Percentiles rank a stretch among this genome's conserved stretches.
Conservation (phyloP, 2,329 filamentous ascomycete species). For the Myriosclerotinia scirpicola region DNA sequence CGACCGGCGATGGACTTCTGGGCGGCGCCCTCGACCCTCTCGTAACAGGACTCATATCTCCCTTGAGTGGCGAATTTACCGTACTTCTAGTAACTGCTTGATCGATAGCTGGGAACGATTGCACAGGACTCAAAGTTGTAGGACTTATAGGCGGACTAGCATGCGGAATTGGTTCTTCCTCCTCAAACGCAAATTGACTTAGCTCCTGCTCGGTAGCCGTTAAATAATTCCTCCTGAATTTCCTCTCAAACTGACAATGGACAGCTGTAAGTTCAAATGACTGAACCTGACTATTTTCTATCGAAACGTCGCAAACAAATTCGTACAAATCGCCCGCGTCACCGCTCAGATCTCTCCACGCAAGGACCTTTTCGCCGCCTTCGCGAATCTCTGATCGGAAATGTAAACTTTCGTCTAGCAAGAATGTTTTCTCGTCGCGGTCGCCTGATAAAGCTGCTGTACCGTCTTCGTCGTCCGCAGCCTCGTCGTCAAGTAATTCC, state of each 20-base stretch:
- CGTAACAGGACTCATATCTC: conserved; percentile 34
- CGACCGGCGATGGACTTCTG: conserved; percentile 34
- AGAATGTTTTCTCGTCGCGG: conserved; percentile 94
- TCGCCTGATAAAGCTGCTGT: conserved; percentile 73
- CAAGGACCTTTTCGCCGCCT: conserved; percentile 79
- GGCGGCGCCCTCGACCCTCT: conserved; percentile 27
- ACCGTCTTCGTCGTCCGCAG: conserved; percentile 71
- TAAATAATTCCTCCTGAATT: conserved; percentile 77
- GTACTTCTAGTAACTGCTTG: conserved; percentile 32
- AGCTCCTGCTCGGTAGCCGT: conserved; percentile 81
- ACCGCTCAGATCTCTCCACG: conserved; percentile 92
- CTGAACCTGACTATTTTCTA: conserved; percentile 68
- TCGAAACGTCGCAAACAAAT: conserved; percentile 84
- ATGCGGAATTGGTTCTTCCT: conserved; percentile 62
- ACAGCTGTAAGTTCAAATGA: conserved; percentile 80
- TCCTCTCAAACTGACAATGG: conserved; percentile 97
- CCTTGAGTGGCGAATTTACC: conserved; percentile 51
- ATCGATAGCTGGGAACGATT: conserved; percentile 31
- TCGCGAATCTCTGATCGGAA: conserved; percentile 82
- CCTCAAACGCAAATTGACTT: conserved; percentile 75
- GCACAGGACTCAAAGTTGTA: conserved; percentile 40
- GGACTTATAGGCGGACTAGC: conserved; percentile 61
- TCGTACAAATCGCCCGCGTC: conserved; percentile 96
- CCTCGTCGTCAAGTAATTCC: conserved; percentile 85
- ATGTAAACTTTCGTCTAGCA: conserved; percentile 88